Conservation (phyloP, 306 rosid genomes). For the Acacia crassicarpa region DNA sequence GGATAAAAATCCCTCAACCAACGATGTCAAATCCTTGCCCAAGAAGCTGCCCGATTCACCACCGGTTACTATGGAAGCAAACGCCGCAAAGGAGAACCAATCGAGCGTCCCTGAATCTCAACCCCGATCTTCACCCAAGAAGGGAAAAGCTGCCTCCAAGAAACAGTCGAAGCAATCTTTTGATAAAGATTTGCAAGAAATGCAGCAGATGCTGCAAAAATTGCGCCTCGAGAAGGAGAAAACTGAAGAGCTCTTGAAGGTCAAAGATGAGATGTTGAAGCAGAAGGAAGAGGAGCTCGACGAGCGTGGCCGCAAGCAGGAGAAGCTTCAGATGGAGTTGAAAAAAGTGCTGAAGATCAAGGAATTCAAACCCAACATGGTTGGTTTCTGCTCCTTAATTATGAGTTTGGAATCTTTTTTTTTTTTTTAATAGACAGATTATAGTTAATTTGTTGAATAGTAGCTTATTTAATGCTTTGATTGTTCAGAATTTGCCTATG, state of each 20-base stretch:
- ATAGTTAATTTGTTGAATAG: too few species aligned
- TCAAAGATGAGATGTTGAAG: constrained; percentile 69
- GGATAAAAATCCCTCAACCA: constrained; percentile 55
- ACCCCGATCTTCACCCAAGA: constrained; percentile 36
- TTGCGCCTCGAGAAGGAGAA: constrained; percentile 79
- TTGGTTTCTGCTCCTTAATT: constrained; percentile 16
- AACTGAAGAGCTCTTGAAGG: constrained; percentile 76
- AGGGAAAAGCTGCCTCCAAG: constrained; percentile 54
- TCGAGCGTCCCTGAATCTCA: constrained; percentile 38
- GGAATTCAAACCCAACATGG: constrained; percentile 92
- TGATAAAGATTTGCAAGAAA: constrained; percentile 71
- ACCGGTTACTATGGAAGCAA: constrained; percentile 3
- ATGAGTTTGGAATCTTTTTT: not conserved
- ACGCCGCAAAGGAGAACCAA: constrained; percentile 45
- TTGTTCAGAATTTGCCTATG: constrained; percentile 57
- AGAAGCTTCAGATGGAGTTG: constrained; percentile 75
- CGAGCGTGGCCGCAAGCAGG: constrained; percentile 54
- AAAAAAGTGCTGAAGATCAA: constrained; percentile 80
- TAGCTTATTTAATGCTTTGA: not conserved
- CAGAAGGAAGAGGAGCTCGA: constrained; percentile 75
- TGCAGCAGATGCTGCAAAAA: constrained; percentile 71
- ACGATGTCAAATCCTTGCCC: constrained; percentile 37
- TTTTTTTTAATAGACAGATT: not conserved
- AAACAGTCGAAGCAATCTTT: constrained; percentile 56
- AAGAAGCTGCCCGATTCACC: constrained; percentile 31